phyloP scores from a whole-genome alignment of 2,329 filamentous ascomycete species.

The Stagonosporopsis cucurbitacearum region DNA sequence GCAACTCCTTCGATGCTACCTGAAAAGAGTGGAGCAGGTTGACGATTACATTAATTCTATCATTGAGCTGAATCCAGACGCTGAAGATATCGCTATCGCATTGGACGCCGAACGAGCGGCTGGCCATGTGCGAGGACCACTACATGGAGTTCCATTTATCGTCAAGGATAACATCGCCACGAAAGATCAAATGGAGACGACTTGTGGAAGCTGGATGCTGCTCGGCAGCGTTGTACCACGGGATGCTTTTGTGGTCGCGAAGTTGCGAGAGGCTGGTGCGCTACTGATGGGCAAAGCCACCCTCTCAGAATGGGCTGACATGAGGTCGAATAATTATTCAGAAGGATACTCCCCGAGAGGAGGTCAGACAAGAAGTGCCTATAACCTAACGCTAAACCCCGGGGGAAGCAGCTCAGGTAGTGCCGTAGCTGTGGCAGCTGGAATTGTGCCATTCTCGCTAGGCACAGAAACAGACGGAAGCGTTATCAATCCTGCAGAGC shows the following conservation, averaged over 20 bases:
- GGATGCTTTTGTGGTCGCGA: slow-evolving; percentile 69
- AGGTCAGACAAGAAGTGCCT: slow-evolving; percentile 55
- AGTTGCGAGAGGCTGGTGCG: slow-evolving; percentile 69
- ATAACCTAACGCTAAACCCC: slow-evolving; percentile 71
- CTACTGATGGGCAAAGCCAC: slow-evolving; percentile 72
- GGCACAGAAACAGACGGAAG: slow-evolving; percentile 76
- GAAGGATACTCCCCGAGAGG: slow-evolving; percentile 45
- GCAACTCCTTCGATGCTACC: slow-evolving; percentile 48
- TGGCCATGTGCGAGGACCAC: slow-evolving; percentile 65
- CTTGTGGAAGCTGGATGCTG: slow-evolving; percentile 72
- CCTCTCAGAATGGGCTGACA: slow-evolving; percentile 72
- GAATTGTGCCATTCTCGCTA: slow-evolving; percentile 67
- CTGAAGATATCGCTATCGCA: slow-evolving; percentile 64
- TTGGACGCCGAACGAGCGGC: slow-evolving; percentile 66
- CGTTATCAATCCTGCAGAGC: slow-evolving; percentile 73
- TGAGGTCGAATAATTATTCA: slow-evolving; percentile 43
- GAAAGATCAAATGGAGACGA: slow-evolving; percentile 75
- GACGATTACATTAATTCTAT: slow-evolving; percentile 69
- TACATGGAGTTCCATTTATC: slow-evolving; percentile 78
- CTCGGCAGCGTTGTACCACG: slow-evolving; percentile 69
- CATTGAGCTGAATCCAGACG: slow-evolving; percentile 73
- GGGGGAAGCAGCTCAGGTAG: slow-evolving; percentile 73
- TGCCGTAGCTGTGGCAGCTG: slow-evolving; percentile 68
- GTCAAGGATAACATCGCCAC: slow-evolving; percentile 69
- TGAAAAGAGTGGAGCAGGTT: slow-evolving; percentile 66